Evolutionary conservation across 768 basidiomycete genomes (phyloP), one percentile per base, ranked within the genome.

Genomic region (Naganishia friedmannii): DNA sequence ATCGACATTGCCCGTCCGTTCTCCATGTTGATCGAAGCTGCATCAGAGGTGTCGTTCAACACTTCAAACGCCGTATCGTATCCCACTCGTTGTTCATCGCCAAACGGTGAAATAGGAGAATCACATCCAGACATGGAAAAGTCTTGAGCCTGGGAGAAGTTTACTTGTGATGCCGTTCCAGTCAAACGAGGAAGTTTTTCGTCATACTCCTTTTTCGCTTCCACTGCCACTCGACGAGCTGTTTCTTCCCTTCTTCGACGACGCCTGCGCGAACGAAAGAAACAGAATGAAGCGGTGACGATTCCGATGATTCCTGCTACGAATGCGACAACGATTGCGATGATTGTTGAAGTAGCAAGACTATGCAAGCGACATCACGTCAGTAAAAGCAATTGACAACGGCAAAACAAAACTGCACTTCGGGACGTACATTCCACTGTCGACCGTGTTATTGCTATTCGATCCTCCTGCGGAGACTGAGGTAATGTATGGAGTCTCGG

Each of bases 1-100:
- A 63, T 63, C 60, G 60, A 63, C 60, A 63, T 63, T 26, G 60
- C 39, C 39, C 60, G 60, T 28, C 60, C 60, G 39, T 63, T 63
- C 23, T 45, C 60, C 60, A 63, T 63, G 29, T 63, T 63, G 39
- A 63, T 63, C 23, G 60, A 63, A 2, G 60, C 60, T 10, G 60
- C 26, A 29, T 63, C 60, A 23, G 39, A 34, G 13, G 39, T 23
- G 4, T 45, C 37, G 3, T 46, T 42, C 60, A 63, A 26, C 12
- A 63, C 39, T 12, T 45, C 39, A 29, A 46, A 13, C 0, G 60
- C 23, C 3, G 23, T 23, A 45, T 63, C 60, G n/a, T 63, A 63
- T 45, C 60, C 10, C 6, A 63, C 60, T 2, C 60, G 60, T 28
- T 63, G 60, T 17, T 63, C 60, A 45, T 63, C 60, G 1, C 60